phyloP scores from a whole-genome alignment of 2,329 filamentous ascomycete genomes.

The Scolecobasidium constrictum region DNA sequence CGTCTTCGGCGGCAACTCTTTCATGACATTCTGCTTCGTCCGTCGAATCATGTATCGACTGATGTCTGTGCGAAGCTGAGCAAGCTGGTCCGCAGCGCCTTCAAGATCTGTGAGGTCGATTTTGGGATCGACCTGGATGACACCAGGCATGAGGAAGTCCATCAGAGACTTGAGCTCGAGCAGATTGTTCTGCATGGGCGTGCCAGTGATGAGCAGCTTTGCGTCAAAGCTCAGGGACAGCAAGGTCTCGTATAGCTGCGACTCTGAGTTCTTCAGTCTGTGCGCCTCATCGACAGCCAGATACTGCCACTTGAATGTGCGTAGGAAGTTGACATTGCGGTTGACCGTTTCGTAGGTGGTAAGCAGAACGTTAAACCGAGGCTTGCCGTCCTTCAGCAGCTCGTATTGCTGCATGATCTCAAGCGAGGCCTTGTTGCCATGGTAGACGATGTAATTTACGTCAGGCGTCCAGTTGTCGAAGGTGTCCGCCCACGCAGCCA shows the following conservation, averaged over 20 bases:
- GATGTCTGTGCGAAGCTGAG: slow-evolving; percentile 74
- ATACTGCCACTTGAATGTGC: slow-evolving; percentile 93
- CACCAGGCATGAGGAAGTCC: slow-evolving; percentile 94
- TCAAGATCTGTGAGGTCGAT: slow-evolving; percentile 83
- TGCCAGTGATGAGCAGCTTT: slow-evolving; percentile 89
- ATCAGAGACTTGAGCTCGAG: slow-evolving; percentile 85
- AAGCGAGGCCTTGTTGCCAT: slow-evolving; percentile 77
- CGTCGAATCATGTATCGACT: slow-evolving; percentile 90
- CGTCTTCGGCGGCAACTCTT: slow-evolving; percentile 89
- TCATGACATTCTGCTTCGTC: slow-evolving; percentile 95
- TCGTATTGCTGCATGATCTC: slow-evolving; percentile 85
- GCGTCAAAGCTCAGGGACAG: slow-evolving; percentile 79
- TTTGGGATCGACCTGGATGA: slow-evolving; percentile 82
- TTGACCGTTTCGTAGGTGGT: slow-evolving; percentile 97
- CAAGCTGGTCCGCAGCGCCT: slow-evolving; percentile 71
- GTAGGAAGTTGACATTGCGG: slow-evolving; percentile 71
- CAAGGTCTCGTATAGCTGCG: slow-evolving; percentile 79
- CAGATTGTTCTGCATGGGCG: slow-evolving; percentile 93
- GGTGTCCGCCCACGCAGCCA: slow-evolving; percentile 96
- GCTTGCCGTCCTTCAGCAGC: slow-evolving; percentile 73
- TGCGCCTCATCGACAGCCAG: slow-evolving; percentile 95
- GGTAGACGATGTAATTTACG: slow-evolving; percentile 93
- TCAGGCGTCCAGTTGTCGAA: slow-evolving; percentile 96
- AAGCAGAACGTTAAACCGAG: slow-evolving; percentile 90
- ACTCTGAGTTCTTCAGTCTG: slow-evolving; percentile 90